Evolutionary conservation across 2,329 filamentous ascomycete species (phyloP).

Genomic region (Exophiala alcalophila): DNA sequence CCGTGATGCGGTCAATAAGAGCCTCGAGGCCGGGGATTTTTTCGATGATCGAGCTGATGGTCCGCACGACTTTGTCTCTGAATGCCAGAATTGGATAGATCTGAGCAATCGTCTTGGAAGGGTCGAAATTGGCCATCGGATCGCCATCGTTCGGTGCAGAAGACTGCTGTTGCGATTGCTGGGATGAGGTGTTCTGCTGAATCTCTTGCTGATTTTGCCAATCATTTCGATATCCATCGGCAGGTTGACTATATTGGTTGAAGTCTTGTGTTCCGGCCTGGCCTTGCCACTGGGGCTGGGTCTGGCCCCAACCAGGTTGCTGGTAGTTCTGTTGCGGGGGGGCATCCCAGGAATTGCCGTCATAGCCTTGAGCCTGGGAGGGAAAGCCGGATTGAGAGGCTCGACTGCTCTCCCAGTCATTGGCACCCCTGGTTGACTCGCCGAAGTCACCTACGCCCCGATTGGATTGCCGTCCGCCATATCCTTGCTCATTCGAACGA

Average conservation of each 20-base stretch:
- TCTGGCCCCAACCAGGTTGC: constrained; percentile 13
- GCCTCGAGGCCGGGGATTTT: constrained; percentile 88
- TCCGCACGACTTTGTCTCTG: constrained; percentile 86
- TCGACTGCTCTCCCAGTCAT: constrained; percentile 36
- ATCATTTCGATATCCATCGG: constrained; percentile 8
- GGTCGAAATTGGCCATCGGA: constrained; percentile 76
- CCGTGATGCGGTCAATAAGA: constrained; percentile 89
- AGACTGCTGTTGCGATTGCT: constrained; percentile 12
- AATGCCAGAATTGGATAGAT: constrained; percentile 96
- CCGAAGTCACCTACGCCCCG: constrained; percentile 31
- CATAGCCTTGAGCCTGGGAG: constrained; percentile 38
- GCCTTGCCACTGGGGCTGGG: constrained; percentile 15
- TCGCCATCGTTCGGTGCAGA: constrained; percentile 57
- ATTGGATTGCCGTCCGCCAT: constrained; percentile 32
- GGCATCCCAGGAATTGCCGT: constrained; percentile 15
- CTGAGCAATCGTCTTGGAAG: constrained; percentile 69
- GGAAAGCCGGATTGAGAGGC: constrained; percentile 31
- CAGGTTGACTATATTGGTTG: constrained; percentile 14
- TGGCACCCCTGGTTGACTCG: constrained; percentile 20
- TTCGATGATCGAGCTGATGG: constrained; percentile 78
- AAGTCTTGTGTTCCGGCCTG: constrained; percentile 15
- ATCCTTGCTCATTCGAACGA: constrained; percentile 51
- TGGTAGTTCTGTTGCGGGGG: constrained; percentile 20
- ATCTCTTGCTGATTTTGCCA: constrained; percentile 17
- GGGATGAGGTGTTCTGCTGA: constrained; percentile 6